Evolutionary conservation across 208 protist species (phyloP), one percentile per base, ranked within the genome.

Genomic region (Trypanosoma conorhini): DNA sequence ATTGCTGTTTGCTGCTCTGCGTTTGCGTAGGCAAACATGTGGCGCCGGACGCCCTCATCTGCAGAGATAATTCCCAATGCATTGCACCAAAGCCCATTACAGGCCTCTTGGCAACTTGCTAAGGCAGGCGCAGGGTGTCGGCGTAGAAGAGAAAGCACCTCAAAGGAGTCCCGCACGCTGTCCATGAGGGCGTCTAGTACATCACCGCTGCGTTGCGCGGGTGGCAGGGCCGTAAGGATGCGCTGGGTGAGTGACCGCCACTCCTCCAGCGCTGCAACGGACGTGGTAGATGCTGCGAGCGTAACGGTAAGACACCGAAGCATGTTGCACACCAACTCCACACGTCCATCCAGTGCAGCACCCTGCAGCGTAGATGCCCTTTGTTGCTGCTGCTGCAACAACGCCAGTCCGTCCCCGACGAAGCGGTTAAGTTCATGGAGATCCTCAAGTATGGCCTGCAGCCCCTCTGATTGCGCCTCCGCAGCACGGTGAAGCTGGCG

Each of bases 131-230:
- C 15, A 31, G 55, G 46, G 38, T 62, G 12, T 28, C 67, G 26
- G 21, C 44, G 38, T 19, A 64, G 13, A 1, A 62, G 5, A 51
- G 42, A 30, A 48, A 68, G 60, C 24, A 72, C 17, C 35, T 62
- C 57, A 67, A 67, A 71, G 2, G 72, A 71, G 28, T 72, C 65
- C 35, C 52, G 56, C 28, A 54, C n/a, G 38, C 60, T 72, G 48
- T 72, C 66, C 50, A 77, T 77, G 4, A 72, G 9, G 42, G 72
- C 56, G 40, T 72, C 46, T 10, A 70, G 61, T 31, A 77, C 13
- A 58, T 50, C 26, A 26, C 12, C 26, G 19, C 44, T 0, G 21
- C 72, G 66, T 56, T 77, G 72, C 5, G 8, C 13, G 28, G 58
- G 28, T 62, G 72, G 60, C 1, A 77, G 12, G 5, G 72, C 42